These are phyloP conservation scores for Blastosporella zonata DNA, from an alignment of 1,284 basidiomycete species.

Conservation along the genomic window DNA sequence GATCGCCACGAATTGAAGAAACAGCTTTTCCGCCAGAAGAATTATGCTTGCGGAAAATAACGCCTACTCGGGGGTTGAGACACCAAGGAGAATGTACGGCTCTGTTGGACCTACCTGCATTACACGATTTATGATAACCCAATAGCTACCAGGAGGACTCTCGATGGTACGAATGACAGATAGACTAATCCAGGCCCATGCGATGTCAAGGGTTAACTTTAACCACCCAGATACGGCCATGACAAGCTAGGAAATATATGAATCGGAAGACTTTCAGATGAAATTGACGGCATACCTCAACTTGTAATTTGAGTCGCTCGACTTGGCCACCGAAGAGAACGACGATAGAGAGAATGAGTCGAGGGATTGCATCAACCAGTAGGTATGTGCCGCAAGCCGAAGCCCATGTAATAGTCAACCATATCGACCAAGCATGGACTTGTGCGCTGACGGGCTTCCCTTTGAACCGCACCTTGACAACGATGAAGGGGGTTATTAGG, in stretches of 20 bases:
- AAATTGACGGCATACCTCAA: slow-evolving; percentile 49
- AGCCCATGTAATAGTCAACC: slow-evolving; percentile 71
- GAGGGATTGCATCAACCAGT: slow-evolving; percentile 61
- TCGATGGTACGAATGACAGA: slow-evolving; percentile 57
- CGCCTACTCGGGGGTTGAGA: slow-evolving; percentile 37
- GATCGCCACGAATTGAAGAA: slow-evolving; percentile 74
- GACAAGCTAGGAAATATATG: slow-evolving; percentile 44
- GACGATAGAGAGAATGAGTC: slow-evolving; percentile 51
- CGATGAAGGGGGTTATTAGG: slow-evolving; percentile 65
- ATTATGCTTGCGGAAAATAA: slow-evolving; percentile 63
- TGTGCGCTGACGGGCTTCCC: slow-evolving; percentile 46
- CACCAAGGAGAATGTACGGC: neutral
- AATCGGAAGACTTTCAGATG: neutral
- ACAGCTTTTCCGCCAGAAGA: slow-evolving; percentile 66
- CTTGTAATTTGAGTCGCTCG: slow-evolving; percentile 59
- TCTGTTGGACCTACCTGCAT: slow-evolving; percentile 49
- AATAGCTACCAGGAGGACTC: slow-evolving; percentile 62
- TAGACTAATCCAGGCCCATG: slow-evolving; percentile 71
- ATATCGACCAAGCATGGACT: slow-evolving; percentile 69
- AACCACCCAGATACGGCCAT: slow-evolving; percentile 69
- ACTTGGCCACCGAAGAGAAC: slow-evolving; percentile 58
- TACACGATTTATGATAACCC: slow-evolving; percentile 64
- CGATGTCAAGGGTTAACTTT: slow-evolving; percentile 61
- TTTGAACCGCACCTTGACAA: slow-evolving; percentile 62
- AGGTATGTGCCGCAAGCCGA: slow-evolving; percentile 58